Conservation (phyloP, 139 green algal genomes). For the Nannochloris sp. region DNA sequence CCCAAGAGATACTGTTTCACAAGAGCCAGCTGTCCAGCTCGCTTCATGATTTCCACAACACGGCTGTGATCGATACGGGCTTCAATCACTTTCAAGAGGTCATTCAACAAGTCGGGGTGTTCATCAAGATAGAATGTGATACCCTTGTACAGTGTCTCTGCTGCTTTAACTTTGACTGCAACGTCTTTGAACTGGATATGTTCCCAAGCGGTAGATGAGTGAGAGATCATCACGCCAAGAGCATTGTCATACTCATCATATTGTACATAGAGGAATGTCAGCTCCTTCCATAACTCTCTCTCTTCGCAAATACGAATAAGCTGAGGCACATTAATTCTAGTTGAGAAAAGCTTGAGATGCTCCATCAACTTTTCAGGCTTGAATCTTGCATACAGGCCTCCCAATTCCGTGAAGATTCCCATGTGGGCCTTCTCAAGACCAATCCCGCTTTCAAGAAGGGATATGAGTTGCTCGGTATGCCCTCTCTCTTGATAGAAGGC, state of each 20-base stretch:
- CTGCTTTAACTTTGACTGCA: constrained; percentile 23
- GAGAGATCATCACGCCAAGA: constrained; percentile 81
- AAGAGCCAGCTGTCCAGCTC: constrained; percentile 76
- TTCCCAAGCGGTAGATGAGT: constrained; percentile 91
- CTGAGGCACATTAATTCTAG: constrained; percentile 94
- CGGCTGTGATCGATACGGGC: constrained; percentile 84
- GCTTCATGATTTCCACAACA: constrained; percentile 87
- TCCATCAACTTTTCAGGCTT: constrained; percentile 91
- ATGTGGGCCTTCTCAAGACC: constrained; percentile 97
- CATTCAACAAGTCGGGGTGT: constrained; percentile 90
- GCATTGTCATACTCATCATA: constrained; percentile 99
- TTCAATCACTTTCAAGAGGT: constrained; percentile 89
- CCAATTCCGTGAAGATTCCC: constrained; percentile 99
- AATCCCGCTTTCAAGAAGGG: constrained; percentile 92
- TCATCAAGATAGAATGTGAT: constrained; percentile 95
- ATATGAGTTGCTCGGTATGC: constrained; percentile 88
- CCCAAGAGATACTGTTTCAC: constrained; percentile 83
- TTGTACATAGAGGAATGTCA: constrained; percentile 89
- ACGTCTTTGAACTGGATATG: constrained; percentile 94
- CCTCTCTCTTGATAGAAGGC: constrained; percentile 92
- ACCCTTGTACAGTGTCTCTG: constrained; percentile 89
- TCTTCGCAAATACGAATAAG: constrained; percentile 94
- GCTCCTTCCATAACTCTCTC: constrained; percentile 91
- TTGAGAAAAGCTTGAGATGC: constrained; percentile 97
- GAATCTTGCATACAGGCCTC: constrained; percentile 79